phyloP scores from a whole-genome alignment of 1,139 yeast genomes.

The Candida glucosophila region DNA sequence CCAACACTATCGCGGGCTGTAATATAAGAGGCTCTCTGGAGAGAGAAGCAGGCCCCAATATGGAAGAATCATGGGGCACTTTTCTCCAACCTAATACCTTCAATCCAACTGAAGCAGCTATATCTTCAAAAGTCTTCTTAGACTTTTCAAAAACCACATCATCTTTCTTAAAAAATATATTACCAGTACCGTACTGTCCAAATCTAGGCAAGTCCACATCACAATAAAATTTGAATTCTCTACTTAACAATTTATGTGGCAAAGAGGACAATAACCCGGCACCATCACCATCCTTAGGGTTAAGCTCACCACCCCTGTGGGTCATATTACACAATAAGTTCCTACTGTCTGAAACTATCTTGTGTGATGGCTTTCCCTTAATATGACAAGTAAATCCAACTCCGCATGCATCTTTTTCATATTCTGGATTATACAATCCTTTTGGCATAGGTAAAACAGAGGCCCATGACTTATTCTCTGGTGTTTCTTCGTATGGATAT shows the following conservation, averaged over 20 bases:
- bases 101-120: conserved; percentile 70
- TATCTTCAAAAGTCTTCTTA: conserved; percentile 66
- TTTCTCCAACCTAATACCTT: conserved; percentile 89
- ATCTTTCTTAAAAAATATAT: conserved; percentile 82
- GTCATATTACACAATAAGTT: conserved; percentile 93
- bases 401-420: conserved; percentile 97
- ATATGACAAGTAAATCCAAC: conserved; percentile 96
- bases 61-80: conserved; percentile 92
- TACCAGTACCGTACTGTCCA: conserved; percentile 94
- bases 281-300: conserved; percentile 97
- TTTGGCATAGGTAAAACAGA: conserved; percentile 76
- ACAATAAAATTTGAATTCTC: conserved; percentile 70
- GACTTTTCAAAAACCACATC: conserved; percentile 59
- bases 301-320: conserved; percentile 96
- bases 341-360: conserved; percentile 86
- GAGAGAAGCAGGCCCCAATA: conserved; percentile 89
- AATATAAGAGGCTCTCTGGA: conserved; percentile 87
- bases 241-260: conserved; percentile 77
- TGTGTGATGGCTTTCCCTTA: conserved; percentile 82
- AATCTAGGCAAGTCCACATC: conserved; percentile 55
- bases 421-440: conserved; percentile 90
- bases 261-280: conserved; percentile 94
- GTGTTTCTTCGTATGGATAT: conserved; percentile 65
- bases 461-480: conserved; percentile 87
- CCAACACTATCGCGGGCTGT: conserved; percentile 79